Evolutionary conservation across 1,284 basidiomycete species (phyloP).

Genomic region (Cutaneotrichosporon spelunceum): DNA sequence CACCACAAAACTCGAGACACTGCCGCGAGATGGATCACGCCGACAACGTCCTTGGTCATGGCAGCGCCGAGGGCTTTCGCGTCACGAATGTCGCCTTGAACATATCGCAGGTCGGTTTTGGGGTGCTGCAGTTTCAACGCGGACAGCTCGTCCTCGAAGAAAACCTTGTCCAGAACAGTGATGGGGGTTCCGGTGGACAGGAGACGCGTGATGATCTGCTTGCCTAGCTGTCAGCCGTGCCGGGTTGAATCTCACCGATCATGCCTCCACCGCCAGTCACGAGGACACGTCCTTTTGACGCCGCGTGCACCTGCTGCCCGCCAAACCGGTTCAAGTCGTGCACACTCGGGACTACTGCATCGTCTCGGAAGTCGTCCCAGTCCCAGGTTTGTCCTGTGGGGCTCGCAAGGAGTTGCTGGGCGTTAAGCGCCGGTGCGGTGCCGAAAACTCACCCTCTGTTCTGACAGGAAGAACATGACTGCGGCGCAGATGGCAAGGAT

Average conservation of each 20-base stretch:
- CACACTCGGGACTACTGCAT: slow-evolving; percentile 5
- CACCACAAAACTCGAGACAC: slow-evolving; percentile 39
- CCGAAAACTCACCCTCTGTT: slow-evolving; percentile 1
- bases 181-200: slow-evolving; percentile 19
- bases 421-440: neutral
- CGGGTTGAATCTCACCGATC: slow-evolving; percentile 13
- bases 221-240: slow-evolving; percentile 20
- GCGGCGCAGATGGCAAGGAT: neutral
- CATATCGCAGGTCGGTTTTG: slow-evolving; percentile 19
- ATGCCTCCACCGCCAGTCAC: slow-evolving; percentile 22
- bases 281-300: slow-evolving; percentile 13
- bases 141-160: slow-evolving; percentile 28
- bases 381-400: neutral
- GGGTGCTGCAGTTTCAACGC: slow-evolving; percentile 20
- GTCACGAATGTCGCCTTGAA: slow-evolving; percentile 34
- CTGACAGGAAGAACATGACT: neutral
- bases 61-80: slow-evolving; percentile 14
- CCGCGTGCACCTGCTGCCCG: neutral
- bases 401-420: neutral
- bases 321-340: slow-evolving; percentile 13
- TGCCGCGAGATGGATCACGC: slow-evolving; percentile 40
- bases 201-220: slow-evolving; percentile 27
- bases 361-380: slow-evolving; percentile 2
- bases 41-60: slow-evolving; percentile 31
- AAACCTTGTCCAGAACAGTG: slow-evolving; percentile 31